Base-by-base conservation (phyloP, 73 alveolate genomes). In the Stentor roeselii region DNA sequence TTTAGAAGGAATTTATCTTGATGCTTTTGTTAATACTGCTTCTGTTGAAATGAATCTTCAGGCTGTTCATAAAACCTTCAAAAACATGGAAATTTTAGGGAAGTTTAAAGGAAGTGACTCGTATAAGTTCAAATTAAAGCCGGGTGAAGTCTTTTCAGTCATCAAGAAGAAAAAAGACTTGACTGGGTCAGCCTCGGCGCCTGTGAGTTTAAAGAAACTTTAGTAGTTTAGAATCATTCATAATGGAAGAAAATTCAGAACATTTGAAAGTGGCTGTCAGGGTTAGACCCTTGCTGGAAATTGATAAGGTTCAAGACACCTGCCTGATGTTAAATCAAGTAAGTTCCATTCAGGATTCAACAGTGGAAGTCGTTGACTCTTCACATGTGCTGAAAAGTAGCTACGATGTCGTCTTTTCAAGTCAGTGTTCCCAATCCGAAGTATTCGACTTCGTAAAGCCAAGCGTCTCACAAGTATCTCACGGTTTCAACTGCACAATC, bases 401-500 rank as follows among this genome's bases (percentile, higher is more conserved):
- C 38, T 67, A 32, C 32, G 82, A 67, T 35, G 15, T 27, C 11
- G 42, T 67, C 0, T 67, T 67, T 67, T 27, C 38, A 0, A 50
- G 27, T 32, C 31, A 67, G 32, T 30, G 60, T 32, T 67, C 38
- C 31, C 82, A 67, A 50, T 36, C n/a, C 15, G 82, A 67, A 32
- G 32, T 67, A 27, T 67, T 32, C 2, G 59, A 67, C 77, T 67
- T 67, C 32, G 82, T 67, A 30, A 27, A 36, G 0, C 59, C 38
- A 31, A 32, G 1, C 0, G 37, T 67, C 11, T 21, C 11, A 67
- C 42, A 31, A 15, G 93, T 76, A 32, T 87, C 88, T 39, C 90
- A 92, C 75, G 97, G 98, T n/a, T 94, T 88, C 87, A 92, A 94
- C 84, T 96, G 98, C 34, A 94, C 99, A 21, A 86, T 95, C 27